Conservation (phyloP, 495 filamentous ascomycete species). For the Hypoxylon fuscum region DNA sequence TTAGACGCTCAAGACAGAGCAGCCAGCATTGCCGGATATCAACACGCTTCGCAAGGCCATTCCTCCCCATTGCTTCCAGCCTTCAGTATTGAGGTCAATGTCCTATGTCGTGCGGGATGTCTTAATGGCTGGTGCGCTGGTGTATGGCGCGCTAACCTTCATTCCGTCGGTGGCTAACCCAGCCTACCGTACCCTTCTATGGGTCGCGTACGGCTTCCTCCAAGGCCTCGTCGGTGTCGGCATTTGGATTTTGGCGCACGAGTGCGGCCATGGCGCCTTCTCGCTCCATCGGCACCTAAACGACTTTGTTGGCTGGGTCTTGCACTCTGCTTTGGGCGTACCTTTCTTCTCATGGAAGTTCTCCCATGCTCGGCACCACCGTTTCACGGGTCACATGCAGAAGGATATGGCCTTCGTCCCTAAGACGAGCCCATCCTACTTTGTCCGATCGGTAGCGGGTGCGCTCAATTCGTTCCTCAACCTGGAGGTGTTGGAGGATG, state of each 20-base stretch:
- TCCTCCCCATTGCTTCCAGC: constrained; percentile 73
- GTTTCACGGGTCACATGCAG: constrained; percentile 66
- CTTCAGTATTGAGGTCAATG: constrained; percentile 63
- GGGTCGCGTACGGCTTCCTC: constrained; percentile 67
- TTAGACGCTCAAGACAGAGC: constrained; percentile 28
- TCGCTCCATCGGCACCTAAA: constrained; percentile 68
- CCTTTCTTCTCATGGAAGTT: constrained; percentile 83
- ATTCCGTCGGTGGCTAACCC: constrained; percentile 58
- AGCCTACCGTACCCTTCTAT: constrained; percentile 58
- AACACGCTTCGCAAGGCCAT: constrained; percentile 75
- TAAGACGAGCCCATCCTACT: constrained; percentile 49
- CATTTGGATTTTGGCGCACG: constrained; percentile 77
- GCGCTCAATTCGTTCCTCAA: constrained; percentile 48
- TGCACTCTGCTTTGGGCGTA: constrained; percentile 71
- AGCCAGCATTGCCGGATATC: constrained; percentile 51
- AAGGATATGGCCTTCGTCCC: constrained; percentile 70
- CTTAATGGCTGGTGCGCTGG: constrained; percentile 59
- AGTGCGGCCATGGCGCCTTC: constrained; percentile 79
- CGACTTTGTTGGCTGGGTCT: constrained; percentile 71
- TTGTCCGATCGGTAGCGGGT: constrained; percentile 46
- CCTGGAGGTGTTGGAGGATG: constrained; percentile 63
- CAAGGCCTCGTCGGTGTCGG: constrained; percentile 74
- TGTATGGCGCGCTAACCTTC: constrained; percentile 64
- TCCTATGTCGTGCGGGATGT: constrained; percentile 69
- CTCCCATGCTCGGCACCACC: constrained; percentile 78